Evolutionary conservation across 2,329 filamentous ascomycete genomes (phyloP).

Genomic region (Xylaria sp.): DNA sequence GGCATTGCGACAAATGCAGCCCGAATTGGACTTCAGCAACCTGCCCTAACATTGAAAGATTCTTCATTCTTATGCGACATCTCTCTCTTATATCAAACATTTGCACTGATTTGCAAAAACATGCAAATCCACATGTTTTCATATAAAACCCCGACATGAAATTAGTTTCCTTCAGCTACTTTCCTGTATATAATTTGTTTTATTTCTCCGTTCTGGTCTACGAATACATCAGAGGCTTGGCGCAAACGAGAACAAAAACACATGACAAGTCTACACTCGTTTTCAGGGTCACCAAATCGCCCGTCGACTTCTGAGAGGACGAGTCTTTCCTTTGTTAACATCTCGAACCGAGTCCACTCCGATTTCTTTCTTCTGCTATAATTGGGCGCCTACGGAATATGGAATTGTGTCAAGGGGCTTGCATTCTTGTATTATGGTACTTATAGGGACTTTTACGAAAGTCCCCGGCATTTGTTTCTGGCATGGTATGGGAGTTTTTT

Average conservation of each 20-base stretch:
- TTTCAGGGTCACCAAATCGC: background rate
- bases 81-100: no score
- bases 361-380: background rate
- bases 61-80: no score
- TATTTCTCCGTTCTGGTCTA: background rate
- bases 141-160: background rate
- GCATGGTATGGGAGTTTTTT: conserved; percentile 28
- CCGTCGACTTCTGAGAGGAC: background rate
- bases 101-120: no score
- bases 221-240: background rate
- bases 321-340: conserved; percentile 1
- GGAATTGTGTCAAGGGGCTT: background rate
- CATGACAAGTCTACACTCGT: background rate
- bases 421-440: conserved; percentile 26
- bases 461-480: conserved; percentile 2
- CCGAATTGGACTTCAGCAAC: conserved; percentile 49
- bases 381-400: conserved; percentile 16
- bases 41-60: conserved; percentile 41
- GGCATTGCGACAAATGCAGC: conserved; percentile 44
- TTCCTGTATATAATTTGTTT: conserved; percentile 26
- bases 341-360: background rate
- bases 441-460: background rate
- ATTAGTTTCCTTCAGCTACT: background rate
- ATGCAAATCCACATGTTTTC: background rate
- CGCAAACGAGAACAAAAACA: conserved; percentile 3